phyloP scores from a whole-genome alignment of 352 stramenopile genomes.

The Phytophthora pseudosyringae region DNA sequence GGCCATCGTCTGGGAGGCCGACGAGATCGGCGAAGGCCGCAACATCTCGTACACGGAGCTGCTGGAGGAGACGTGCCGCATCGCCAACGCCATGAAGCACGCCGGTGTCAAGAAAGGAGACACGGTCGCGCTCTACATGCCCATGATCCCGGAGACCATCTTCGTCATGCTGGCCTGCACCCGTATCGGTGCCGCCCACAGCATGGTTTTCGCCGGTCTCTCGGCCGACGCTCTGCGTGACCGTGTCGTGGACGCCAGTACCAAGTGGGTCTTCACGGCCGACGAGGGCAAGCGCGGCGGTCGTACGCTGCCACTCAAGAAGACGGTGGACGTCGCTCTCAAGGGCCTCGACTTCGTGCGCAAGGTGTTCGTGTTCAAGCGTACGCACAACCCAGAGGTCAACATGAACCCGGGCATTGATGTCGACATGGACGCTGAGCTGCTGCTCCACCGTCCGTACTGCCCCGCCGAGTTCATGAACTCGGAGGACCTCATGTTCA shows the following conservation, averaged over 20 bases:
- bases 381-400: slow-evolving; percentile 76
- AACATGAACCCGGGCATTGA: slow-evolving; percentile 83
- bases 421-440: slow-evolving; percentile 92
- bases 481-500: slow-evolving; percentile 96
- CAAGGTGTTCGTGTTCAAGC: slow-evolving; percentile 96
- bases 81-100: slow-evolving; percentile 95
- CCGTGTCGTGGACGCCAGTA: slow-evolving; percentile 91
- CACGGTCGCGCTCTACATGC: slow-evolving; percentile 98
- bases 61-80: slow-evolving; percentile 69
- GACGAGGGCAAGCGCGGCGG: slow-evolving; percentile 94
- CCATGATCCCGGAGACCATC: slow-evolving; percentile 97
- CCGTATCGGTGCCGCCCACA: slow-evolving; percentile 96
- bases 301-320: slow-evolving; percentile 93
- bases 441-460: slow-evolving; percentile 92
- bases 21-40: slow-evolving; percentile 92
- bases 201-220: slow-evolving; percentile 97
- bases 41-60: slow-evolving; percentile 51
- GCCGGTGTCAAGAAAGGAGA: slow-evolving; percentile 91
- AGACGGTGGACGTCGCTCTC: slow-evolving; percentile 94
- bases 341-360: slow-evolving; percentile 88
- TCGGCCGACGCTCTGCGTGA: slow-evolving; percentile 94
- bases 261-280: slow-evolving; percentile 91
- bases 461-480: slow-evolving; percentile 96
- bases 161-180: slow-evolving; percentile 98
- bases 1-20: slow-evolving; percentile 97